A percentile compares a stretch with the other conserved stretches of the same genome.
Evolutionary conservation across 129 eudicot species (phyloP).

Genomic region (Flaveria linearis): DNA sequence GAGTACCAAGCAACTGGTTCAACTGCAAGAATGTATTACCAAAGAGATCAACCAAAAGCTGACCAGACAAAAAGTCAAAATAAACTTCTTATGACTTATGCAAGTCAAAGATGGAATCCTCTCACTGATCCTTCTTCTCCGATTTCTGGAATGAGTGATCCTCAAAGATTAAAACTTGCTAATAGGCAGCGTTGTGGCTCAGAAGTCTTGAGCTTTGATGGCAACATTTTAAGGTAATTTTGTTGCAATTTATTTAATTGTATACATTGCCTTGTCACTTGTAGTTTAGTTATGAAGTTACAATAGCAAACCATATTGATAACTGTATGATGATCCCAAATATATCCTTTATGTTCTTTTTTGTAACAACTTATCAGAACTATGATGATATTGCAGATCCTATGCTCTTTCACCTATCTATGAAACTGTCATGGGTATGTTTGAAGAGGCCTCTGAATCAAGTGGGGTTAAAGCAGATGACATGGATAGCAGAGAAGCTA

Average conservation of each 20-base stretch:
- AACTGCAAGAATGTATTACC: conserved; percentile 82
- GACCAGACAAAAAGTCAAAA: conserved; percentile 38
- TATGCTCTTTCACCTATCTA: conserved; percentile 75
- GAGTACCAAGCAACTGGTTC: conserved; percentile 92
- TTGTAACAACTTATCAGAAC: no score
- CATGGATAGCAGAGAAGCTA: conserved; percentile 72
- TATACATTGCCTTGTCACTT: neutral
- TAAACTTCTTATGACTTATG: conserved; percentile 80
- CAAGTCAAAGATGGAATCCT: conserved; percentile 97
- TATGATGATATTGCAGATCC: conserved; percentile 53
- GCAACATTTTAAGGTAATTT: conserved; percentile 71
- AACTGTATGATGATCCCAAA: neutral
- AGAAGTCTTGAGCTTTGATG: conserved; percentile 96
- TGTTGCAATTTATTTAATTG: conserved; percentile 17
- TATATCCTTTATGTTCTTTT: no score
- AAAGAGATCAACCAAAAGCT: conserved; percentile 72
- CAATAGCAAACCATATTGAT: neutral
- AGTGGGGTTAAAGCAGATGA: conserved; percentile 64
- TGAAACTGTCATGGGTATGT: conserved; percentile 66
- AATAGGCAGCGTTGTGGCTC: conserved; percentile 77
- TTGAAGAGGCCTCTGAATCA: conserved; percentile 61
- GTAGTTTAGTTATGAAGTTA: neutral
- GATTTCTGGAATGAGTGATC: conserved; percentile 73
- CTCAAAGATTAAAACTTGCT: conserved; percentile 73
- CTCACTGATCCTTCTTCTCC: conserved; percentile 93